phyloP scores from a whole-genome alignment of 345 rosid genomes.

The Euclidium syriacum region DNA sequence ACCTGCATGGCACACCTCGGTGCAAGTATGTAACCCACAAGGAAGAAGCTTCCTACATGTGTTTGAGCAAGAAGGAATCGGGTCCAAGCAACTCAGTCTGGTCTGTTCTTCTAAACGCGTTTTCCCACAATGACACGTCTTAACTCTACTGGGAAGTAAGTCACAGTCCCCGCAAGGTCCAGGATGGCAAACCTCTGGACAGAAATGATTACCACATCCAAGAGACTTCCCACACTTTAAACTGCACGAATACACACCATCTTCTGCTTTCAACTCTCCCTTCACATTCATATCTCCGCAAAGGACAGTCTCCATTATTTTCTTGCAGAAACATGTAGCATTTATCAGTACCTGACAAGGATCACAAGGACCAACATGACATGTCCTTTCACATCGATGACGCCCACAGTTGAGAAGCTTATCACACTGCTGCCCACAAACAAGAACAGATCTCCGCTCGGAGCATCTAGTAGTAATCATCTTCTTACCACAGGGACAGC shows the following conservation, averaged over 20 bases:
- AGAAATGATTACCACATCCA: slow-evolving; percentile 67
- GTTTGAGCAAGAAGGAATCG: slow-evolving; percentile 66
- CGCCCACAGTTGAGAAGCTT: slow-evolving; percentile 76
- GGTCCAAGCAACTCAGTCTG: slow-evolving; percentile 78
- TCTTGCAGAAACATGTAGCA: slow-evolving; percentile 87
- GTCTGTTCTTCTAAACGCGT: slow-evolving; percentile 52
- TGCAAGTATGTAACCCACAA: slow-evolving; percentile 65
- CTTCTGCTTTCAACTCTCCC: slow-evolving; percentile 69
- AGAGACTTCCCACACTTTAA: slow-evolving; percentile 56
- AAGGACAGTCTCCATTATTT: slow-evolving; percentile 56
- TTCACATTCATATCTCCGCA: slow-evolving; percentile 82
- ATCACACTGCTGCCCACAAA: slow-evolving; percentile 72
- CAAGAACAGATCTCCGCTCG: slow-evolving; percentile 61
- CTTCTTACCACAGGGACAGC: slow-evolving; percentile 90
- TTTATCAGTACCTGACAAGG: slow-evolving; percentile 59
- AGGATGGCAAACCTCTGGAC: slow-evolving; percentile 71
- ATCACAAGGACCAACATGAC: slow-evolving; percentile 86
- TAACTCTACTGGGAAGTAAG: slow-evolving; percentile 59
- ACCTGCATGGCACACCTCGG: slow-evolving; percentile 77
- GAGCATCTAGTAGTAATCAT: slow-evolving; percentile 77
- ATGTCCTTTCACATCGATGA: slow-evolving; percentile 60
- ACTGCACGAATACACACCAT: slow-evolving; percentile 72
- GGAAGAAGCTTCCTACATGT: slow-evolving; percentile 66
- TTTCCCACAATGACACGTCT: slow-evolving; percentile 82
- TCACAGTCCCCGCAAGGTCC: slow-evolving; percentile 79